Evolutionary conservation across 257 asterid genomes (phyloP).

Genomic region (Solanum chilense): DNA sequence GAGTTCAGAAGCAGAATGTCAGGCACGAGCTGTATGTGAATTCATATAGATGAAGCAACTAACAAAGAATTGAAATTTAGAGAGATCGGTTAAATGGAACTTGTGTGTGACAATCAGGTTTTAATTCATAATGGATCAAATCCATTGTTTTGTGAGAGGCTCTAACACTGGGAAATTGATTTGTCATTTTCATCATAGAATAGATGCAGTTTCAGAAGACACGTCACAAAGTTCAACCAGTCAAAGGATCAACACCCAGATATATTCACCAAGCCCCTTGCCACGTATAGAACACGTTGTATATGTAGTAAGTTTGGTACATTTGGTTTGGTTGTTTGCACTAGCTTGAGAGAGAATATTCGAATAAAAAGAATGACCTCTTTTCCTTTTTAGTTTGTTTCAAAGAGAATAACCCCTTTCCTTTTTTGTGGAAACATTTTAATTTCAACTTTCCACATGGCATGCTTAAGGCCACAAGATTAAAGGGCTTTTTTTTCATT

Average conservation of each 20-base stretch:
- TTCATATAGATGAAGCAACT: not conserved
- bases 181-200: not conserved
- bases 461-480: not conserved
- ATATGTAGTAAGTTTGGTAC: not conserved
- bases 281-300: not conserved
- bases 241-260: not conserved
- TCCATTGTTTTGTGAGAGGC: not conserved
- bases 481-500: not conserved
- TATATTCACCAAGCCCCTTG: not conserved
- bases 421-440: not conserved
- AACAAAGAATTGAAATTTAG: not conserved
- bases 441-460: not conserved
- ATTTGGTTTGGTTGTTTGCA: not conserved
- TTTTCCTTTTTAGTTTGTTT: not conserved
- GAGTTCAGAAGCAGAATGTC: not conserved
- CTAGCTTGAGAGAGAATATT: not conserved
- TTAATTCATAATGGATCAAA: not conserved
- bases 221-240: not conserved
- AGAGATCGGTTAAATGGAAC: not conserved
- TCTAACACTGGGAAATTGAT: not conserved
- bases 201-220: not conserved
- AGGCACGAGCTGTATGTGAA: not conserved
- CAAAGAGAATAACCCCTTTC: not conserved
- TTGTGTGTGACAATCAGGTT: not conserved
- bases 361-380: not conserved